Evolutionary conservation across 169 alveolate species (phyloP).

Genomic region (Haemoproteus tartakovskyi): DNA sequence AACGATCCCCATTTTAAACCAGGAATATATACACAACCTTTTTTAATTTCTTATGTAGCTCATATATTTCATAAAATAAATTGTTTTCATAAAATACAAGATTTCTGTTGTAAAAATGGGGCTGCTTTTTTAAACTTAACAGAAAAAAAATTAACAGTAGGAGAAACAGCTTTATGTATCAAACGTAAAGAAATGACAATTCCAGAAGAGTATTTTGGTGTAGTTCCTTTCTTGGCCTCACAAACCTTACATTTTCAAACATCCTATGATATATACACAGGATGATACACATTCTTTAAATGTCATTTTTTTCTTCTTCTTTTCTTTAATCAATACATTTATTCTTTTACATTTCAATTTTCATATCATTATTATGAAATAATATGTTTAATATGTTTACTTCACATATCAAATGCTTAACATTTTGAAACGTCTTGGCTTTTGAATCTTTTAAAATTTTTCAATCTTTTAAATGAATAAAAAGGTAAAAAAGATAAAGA

Average conservation of each 20-base stretch:
- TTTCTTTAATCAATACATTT: too few species aligned
- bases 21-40: conserved; percentile 79
- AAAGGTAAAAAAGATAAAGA: too few species aligned
- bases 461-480: too few species aligned
- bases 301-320: too few species aligned
- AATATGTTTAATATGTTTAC: too few species aligned
- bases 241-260: conserved; percentile 39
- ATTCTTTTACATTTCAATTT: too few species aligned
- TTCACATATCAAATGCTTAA: too few species aligned
- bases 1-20: conserved; percentile 69
- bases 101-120: conserved; percentile 73
- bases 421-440: too few species aligned
- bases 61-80: conserved; percentile 65
- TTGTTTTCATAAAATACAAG: conserved; percentile 70
- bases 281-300: too few species aligned
- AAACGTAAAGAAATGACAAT: conserved; percentile 13
- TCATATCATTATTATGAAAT: too few species aligned
- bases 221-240: conserved; percentile 77
- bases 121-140: conserved; percentile 68
- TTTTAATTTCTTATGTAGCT: conserved; percentile 67
- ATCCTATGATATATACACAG: too few species aligned
- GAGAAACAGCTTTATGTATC: conserved; percentile 11
- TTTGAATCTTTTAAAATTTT: too few species aligned
- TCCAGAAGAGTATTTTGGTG: conserved; percentile 56
- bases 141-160: conserved; percentile 25